Conservation (phyloP, 768 basidiomycete species). For the Leccinum rimulosum region DNA sequence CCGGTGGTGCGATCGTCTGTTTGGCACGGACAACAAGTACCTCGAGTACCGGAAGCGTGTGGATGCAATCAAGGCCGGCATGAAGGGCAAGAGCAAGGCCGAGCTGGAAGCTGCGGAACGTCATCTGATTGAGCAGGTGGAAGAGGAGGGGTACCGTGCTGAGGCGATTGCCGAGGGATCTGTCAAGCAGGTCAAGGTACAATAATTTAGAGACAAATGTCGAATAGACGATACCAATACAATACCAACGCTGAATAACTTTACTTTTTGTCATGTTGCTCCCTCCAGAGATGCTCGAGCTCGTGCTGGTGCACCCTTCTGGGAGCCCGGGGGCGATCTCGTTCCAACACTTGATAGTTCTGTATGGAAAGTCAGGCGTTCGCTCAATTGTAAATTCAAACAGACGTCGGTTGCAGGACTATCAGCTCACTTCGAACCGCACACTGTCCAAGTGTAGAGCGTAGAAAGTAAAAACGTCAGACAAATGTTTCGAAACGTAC, state of each 20-base stretch:
- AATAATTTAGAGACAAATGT: constrained; percentile 9
- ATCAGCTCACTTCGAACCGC: no score
- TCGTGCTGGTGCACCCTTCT: no score
- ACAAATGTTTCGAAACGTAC: no score
- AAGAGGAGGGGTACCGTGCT: constrained; percentile 67
- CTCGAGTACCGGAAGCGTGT: constrained; percentile 71
- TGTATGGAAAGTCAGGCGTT: no score
- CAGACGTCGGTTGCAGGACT: no score
- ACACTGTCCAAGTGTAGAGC: no score
- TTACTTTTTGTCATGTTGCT: no score
- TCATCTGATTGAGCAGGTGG: constrained; percentile 64
- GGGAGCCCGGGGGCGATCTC: no score
- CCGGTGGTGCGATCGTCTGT: constrained; percentile 88
- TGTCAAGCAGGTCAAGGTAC: constrained; percentile 27
- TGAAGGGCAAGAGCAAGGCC: constrained; percentile 52
- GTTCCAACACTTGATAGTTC: no score
- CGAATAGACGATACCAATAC: neutral
- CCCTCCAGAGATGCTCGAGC: no score
- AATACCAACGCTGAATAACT: neutral
- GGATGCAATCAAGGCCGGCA: constrained; percentile 53
- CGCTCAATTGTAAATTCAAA: no score
- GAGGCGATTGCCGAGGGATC: constrained; percentile 54
- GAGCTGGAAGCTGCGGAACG: constrained; percentile 56
- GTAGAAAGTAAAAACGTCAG: no score
- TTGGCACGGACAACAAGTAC: constrained; percentile 92